These are phyloP conservation scores for Ogataea methanolica DNA, from an alignment of 805 yeast genomes.

Conservation along the genomic window DNA sequence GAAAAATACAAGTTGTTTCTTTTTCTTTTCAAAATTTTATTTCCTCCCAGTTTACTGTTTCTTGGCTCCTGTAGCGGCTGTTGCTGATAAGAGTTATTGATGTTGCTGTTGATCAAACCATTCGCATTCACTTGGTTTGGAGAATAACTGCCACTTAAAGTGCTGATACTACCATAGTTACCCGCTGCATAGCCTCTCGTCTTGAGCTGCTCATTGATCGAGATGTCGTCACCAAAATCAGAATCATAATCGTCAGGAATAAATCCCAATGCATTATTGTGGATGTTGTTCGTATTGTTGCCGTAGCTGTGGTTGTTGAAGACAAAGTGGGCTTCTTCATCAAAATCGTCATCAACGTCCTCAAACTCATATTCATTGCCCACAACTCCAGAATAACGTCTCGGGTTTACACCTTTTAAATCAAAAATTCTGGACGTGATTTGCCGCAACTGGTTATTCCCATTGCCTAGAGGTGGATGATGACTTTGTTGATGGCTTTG, in stretches of 20 bases:
- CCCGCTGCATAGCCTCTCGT: conserved; percentile 5
- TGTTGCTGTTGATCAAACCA: neutral
- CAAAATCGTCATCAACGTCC: conserved; percentile 47
- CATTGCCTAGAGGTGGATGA: neutral
- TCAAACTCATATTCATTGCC: conserved; percentile 38
- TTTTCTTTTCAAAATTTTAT: conserved; percentile 16
- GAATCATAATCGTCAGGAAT: conserved; percentile 20
- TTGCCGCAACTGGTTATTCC: conserved; percentile 32
- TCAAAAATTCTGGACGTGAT: conserved; percentile 74
- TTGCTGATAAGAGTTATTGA: conserved; percentile 1
- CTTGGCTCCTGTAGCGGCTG: conserved; percentile 13
- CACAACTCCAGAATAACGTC: conserved; percentile 61
- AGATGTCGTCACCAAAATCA: conserved; percentile 24
- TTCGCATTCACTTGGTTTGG: conserved; percentile 3
- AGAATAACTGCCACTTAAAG: conserved; percentile 4
- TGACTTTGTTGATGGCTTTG: neutral
- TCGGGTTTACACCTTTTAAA: conserved; percentile 63
- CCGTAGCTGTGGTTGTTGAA: neutral
- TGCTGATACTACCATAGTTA: conserved; percentile 15
- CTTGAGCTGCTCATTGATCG: conserved; percentile 13
- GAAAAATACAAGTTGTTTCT: conserved; percentile 27
- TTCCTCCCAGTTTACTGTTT: conserved; percentile 6
- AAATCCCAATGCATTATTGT: neutral
- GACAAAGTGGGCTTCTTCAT: conserved; percentile 19
- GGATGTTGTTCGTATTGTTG: neutral